Conservation (phyloP, 164 flowering plant genomes). For the Macadamia integrifolia region DNA sequence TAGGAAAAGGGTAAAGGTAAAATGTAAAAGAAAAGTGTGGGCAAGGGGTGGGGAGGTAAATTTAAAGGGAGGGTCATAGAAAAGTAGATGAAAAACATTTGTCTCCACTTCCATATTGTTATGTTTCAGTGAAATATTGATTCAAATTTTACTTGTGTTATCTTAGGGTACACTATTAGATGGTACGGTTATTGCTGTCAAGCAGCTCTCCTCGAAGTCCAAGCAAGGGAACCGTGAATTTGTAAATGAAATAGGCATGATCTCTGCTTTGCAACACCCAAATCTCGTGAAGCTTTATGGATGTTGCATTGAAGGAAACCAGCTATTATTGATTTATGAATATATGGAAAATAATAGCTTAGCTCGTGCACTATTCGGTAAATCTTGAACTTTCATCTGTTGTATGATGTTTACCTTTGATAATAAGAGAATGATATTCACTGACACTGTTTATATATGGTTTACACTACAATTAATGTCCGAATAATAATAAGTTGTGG, state of each 20-base stretch:
- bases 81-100: too few species aligned
- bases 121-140: not conserved
- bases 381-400: not conserved
- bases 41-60: too few species aligned
- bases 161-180: conserved; percentile 48
- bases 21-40: too few species aligned
- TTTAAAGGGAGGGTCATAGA: too few species aligned
- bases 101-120: not conserved
- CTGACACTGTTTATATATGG: too few species aligned
- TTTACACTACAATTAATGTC: not conserved
- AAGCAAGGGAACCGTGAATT: conserved; percentile 79
- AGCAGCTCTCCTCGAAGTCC: conserved; percentile 66
- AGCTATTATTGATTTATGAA: conserved; percentile 53
- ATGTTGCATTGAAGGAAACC: conserved; percentile 67
- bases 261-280: conserved; percentile 64
- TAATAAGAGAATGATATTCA: conserved; percentile 23
- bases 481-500: not conserved
- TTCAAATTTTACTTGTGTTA: not conserved
- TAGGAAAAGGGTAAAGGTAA: too few species aligned
- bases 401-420: conserved; percentile 5
- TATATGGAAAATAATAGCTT: conserved; percentile 66
- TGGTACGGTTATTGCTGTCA: conserved; percentile 58
- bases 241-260: conserved; percentile 70
- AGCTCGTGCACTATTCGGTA: conserved; percentile 47
- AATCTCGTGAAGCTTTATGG: conserved; percentile 65